Conservation (phyloP, 2,329 filamentous ascomycete genomes). For the Botrytis tulipae region DNA sequence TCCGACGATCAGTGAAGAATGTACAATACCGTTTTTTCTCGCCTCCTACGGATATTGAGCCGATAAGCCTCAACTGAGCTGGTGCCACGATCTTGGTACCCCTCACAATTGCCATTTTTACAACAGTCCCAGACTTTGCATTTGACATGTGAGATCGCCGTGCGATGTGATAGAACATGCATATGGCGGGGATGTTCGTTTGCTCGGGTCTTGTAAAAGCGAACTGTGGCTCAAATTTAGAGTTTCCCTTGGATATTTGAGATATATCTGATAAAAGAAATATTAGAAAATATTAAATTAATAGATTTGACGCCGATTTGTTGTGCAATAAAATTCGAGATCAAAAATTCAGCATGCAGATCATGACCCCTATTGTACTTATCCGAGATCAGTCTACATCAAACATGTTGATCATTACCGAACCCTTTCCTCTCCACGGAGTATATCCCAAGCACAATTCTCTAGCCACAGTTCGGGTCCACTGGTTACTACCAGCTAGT, state of each 20-base stretch:
- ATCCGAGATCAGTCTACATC: not conserved
- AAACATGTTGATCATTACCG: not conserved
- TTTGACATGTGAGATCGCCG: constrained; percentile 4
- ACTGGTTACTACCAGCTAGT: not conserved
- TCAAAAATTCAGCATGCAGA: not conserved
- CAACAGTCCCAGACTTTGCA: not conserved
- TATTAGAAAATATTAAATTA: not conserved
- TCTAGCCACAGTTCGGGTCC: not conserved
- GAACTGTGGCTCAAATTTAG: not conserved
- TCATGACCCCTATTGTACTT: constrained; percentile 11
- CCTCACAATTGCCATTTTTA: not conserved
- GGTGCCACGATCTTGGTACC: not conserved
- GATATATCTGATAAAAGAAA: not conserved
- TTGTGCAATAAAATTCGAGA: not conserved
- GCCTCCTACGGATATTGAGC: not conserved
- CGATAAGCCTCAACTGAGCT: not conserved
- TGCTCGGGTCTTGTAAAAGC: not conserved
- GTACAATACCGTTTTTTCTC: not conserved
- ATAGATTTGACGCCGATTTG: not conserved
- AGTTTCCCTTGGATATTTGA: not conserved
- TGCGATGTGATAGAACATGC: not conserved
- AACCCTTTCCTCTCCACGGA: not conserved
- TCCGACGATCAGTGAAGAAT: not conserved
- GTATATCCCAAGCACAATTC: not conserved
- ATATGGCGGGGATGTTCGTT: not conserved